Evolutionary conservation across 495 filamentous ascomycete species (phyloP).

Genomic region (Penicillium dipodomyicola): DNA sequence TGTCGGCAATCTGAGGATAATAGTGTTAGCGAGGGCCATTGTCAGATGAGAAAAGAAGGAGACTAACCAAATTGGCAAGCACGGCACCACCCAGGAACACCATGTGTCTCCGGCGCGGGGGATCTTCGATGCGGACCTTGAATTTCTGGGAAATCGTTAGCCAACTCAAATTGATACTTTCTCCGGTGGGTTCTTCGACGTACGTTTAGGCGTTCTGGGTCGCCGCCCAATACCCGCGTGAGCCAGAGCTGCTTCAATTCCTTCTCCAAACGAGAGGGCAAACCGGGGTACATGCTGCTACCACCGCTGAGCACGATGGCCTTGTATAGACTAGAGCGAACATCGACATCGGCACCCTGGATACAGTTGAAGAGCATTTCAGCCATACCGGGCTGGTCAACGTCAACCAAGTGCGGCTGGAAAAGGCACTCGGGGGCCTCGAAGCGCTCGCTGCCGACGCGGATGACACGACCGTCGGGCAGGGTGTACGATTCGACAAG

Average conservation of each 20-base stretch:
- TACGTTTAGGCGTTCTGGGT: slow-evolving; percentile 86
- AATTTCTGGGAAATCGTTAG: slow-evolving; percentile 69
- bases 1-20: slow-evolving; percentile 78
- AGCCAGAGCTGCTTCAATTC: slow-evolving; percentile 99
- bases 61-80: slow-evolving; percentile 81
- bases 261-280: slow-evolving; percentile 93
- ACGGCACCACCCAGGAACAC: slow-evolving; percentile 97
- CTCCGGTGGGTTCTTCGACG: slow-evolving; percentile 20
- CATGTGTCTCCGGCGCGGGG: slow-evolving; percentile 94
- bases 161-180: not conserved
- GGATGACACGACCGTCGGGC: slow-evolving; percentile 92
- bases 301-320: slow-evolving; percentile 95
- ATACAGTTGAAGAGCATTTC: slow-evolving; percentile 99
- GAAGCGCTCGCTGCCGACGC: slow-evolving; percentile 93
- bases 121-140: slow-evolving; percentile 98
- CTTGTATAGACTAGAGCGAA: slow-evolving; percentile 89
- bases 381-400: slow-evolving; percentile 94
- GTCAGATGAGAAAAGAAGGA: not conserved
- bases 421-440: slow-evolving; percentile 98
- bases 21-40: slow-evolving; percentile 18
- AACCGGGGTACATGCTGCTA: slow-evolving; percentile 96
- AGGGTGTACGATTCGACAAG: slow-evolving; percentile 96
- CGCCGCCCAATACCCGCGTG: slow-evolving; percentile 80
- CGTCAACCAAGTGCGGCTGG: slow-evolving; percentile 97
- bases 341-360: slow-evolving; percentile 91